Percentiles rank a stretch among this genome's conserved stretches.
These are phyloP conservation scores for Juncus inflexus DNA, from an alignment of 176 grass and related monocot species.

Conservation along the genomic window DNA sequence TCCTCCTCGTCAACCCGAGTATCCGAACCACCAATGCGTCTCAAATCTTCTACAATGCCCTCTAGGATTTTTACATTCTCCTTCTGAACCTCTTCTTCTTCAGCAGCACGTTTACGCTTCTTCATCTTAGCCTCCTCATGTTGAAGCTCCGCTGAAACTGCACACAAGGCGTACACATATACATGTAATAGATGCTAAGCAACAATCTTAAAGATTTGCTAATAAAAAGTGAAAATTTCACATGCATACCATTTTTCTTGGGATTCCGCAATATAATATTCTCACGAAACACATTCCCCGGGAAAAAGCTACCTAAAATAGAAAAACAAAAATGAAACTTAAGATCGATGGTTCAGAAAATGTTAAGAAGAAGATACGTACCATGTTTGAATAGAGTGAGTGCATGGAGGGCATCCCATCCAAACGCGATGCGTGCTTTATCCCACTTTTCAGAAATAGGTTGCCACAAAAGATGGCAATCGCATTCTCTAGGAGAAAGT, in stretches of 20 bases:
- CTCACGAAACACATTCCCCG: background rate
- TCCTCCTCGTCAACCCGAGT: background rate
- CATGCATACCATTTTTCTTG: background rate
- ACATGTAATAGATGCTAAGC: background rate
- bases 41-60: conserved; percentile 1
- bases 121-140: background rate
- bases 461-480: background rate
- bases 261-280: background rate
- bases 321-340: background rate
- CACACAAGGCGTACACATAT: background rate
- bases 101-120: too few species aligned
- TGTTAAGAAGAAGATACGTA: background rate
- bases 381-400: conserved; percentile 4
- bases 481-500: too few species aligned
- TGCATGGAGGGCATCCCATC: background rate
- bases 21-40: background rate
- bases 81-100: background rate
- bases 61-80: background rate
- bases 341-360: background rate
- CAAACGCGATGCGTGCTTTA: background rate
- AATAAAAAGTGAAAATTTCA: background rate
- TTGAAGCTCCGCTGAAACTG: background rate
- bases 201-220: too few species aligned
- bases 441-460: background rate
- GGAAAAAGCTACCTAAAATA: background rate